These are phyloP conservation scores for Naegleria fowleri DNA, from an alignment of 208 protist genomes.

Conservation along the genomic window DNA sequence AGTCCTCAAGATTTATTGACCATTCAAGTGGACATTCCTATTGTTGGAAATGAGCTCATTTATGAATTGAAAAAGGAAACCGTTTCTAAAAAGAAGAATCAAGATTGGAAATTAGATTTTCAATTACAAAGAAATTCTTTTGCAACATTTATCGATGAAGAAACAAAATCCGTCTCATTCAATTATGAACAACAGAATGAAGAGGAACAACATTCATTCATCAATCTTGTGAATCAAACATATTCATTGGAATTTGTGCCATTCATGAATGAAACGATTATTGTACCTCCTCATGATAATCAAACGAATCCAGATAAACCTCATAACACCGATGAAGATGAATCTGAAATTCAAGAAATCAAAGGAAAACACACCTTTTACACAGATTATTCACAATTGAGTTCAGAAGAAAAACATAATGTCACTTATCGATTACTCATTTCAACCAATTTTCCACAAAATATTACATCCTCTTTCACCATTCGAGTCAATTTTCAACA, in stretches of 20 bases:
- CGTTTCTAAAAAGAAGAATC: not conserved
- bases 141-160: not conserved
- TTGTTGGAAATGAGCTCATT: not conserved
- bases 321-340: not conserved
- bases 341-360: not conserved
- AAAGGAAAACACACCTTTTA: not conserved
- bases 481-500: not conserved
- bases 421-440: not conserved
- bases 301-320: not conserved
- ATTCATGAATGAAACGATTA: not conserved
- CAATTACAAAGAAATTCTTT: not conserved
- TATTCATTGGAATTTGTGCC: not conserved
- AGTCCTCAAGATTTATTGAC: not conserved
- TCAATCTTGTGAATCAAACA: not conserved
- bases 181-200: not conserved
- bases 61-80: not conserved
- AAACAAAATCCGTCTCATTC: not conserved
- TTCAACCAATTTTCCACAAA: not conserved
- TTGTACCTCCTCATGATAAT: not conserved
- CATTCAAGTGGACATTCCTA: not conserved
- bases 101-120: not conserved
- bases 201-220: not conserved
- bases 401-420: not conserved
- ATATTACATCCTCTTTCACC: not conserved
- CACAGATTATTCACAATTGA: not conserved